Percentiles rank a stretch among this genome's conserved stretches.
Conservation (phyloP, 2,329 filamentous ascomycete genomes). For the Trichoderma lentiforme region DNA sequence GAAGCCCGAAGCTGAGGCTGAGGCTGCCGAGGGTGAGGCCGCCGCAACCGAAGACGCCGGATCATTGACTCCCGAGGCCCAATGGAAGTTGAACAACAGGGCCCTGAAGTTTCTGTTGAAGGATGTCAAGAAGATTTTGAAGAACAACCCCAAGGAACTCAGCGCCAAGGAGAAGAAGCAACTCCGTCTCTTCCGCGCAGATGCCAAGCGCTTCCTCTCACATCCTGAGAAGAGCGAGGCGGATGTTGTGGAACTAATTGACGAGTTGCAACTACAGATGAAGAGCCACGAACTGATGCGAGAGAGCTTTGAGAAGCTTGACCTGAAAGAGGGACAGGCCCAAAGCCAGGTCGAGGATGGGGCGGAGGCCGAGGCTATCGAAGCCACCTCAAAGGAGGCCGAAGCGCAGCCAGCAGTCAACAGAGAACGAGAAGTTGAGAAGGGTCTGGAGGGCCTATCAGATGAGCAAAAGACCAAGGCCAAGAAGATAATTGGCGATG, state of each 20-base stretch:
- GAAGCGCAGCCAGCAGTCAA: constrained; percentile 24
- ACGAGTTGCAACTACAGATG: constrained; percentile 34
- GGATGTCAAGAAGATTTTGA: constrained; percentile 33
- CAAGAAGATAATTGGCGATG: constrained; percentile 32
- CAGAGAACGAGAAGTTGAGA: constrained; percentile 32
- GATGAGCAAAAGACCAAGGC: constrained; percentile 34
- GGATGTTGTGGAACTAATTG: constrained; percentile 30
- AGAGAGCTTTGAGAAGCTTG: constrained; percentile 31
- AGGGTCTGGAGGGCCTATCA: constrained; percentile 34
- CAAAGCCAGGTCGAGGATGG: constrained; percentile 20
- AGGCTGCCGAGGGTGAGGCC: constrained; percentile 26
- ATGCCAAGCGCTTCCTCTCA: constrained; percentile 59
- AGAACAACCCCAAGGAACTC: constrained; percentile 48
- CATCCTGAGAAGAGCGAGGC: constrained; percentile 32
- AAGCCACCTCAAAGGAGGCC: background rate
- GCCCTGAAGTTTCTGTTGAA: constrained; percentile 31
- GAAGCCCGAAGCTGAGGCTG: constrained; percentile 18
- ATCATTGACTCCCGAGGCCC: constrained; percentile 25
- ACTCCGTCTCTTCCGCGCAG: constrained; percentile 67
- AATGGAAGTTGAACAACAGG: constrained; percentile 26
- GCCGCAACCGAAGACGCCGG: constrained; percentile 21
- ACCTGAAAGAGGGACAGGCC: constrained; percentile 20
- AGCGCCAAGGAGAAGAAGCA: constrained; percentile 71
- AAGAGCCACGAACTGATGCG: constrained; percentile 33
- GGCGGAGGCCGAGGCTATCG: constrained; percentile 18